phyloP scores from a whole-genome alignment of 306 rosid genomes.

The Cucurbita pepo region DNA sequence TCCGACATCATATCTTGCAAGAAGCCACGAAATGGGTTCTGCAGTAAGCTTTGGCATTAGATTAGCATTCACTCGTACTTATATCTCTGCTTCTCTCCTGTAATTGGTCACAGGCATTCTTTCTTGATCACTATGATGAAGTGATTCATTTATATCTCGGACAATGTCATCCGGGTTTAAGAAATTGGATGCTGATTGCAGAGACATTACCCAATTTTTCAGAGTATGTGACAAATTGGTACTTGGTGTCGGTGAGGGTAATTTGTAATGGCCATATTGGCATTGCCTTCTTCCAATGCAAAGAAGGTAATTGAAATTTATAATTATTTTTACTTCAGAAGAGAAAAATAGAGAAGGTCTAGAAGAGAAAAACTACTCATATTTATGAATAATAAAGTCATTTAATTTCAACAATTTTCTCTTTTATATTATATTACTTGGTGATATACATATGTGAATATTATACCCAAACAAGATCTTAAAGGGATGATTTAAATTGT shows the following conservation, averaged over 20 bases:
- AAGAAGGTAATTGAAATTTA: constrained; percentile 14
- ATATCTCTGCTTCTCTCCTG: constrained; percentile 18
- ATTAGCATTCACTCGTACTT: constrained; percentile 11
- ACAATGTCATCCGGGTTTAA: constrained; percentile 27
- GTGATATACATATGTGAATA: too few species aligned
- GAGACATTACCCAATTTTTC: constrained; percentile 12
- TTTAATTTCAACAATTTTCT: too few species aligned
- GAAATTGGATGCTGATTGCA: constrained; percentile 11
- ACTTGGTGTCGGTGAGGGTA: constrained; percentile 29
- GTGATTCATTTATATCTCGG: constrained; percentile 47
- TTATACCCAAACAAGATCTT: too few species aligned
- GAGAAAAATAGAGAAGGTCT: too few species aligned
- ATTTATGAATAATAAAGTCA: too few species aligned
- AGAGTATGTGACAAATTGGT: constrained; percentile 7
- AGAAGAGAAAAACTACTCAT: too few species aligned
- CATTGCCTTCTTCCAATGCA: constrained; percentile 32
- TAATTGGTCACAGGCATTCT: constrained; percentile 64
- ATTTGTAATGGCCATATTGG: constrained; percentile 18
- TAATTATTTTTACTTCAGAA: too few species aligned
- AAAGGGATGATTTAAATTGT: too few species aligned
- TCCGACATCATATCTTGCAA: constrained; percentile 78
- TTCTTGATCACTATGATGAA: constrained; percentile 31
- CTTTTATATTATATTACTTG: too few species aligned
- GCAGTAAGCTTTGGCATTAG: constrained; percentile 55
- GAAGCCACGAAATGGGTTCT: constrained; percentile 74